These are phyloP conservation scores for Eucalyptus pumila DNA, from an alignment of 345 rosid species.

Conservation along the genomic window DNA sequence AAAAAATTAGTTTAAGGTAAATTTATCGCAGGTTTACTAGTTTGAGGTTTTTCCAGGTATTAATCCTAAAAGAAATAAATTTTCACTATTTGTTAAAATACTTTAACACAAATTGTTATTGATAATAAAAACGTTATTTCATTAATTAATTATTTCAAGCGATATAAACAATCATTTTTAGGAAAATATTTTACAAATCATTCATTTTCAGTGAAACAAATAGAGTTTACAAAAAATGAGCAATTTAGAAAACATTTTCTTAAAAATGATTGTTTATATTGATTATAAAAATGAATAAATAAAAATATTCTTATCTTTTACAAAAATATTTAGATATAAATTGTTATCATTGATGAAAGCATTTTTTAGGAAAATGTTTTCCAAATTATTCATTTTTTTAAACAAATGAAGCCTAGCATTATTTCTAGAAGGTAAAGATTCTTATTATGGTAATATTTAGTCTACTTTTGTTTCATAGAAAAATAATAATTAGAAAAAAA, in stretches of 20 bases:
- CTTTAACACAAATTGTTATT: too few relatives aligned
- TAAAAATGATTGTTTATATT: too few relatives aligned
- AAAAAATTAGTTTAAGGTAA: too few relatives aligned
- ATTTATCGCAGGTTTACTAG: rapidly evolving
- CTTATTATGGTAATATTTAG: background rate
- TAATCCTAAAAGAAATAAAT: too few relatives aligned
- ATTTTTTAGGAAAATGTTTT: too few relatives aligned
- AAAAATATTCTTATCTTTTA: too few relatives aligned
- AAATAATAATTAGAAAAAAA: background rate
- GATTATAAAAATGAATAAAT: too few relatives aligned
- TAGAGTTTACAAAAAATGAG: background rate
- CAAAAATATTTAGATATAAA: background rate
- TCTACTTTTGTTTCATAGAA: background rate
- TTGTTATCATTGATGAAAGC: background rate
- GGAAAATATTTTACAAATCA: background rate
- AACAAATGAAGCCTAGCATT: background rate
- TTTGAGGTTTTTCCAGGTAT: rapidly evolving
- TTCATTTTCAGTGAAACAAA: too few relatives aligned
- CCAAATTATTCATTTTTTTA: background rate
- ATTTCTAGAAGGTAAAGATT: background rate
- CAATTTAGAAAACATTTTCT: background rate
- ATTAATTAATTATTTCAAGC: background rate
- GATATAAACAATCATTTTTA: background rate
- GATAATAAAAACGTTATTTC: too few relatives aligned
- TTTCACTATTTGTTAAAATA: too few relatives aligned